Evolutionary conservation across 2,329 filamentous ascomycete species (phyloP).

Genomic region (Clarireedia paspali): DNA sequence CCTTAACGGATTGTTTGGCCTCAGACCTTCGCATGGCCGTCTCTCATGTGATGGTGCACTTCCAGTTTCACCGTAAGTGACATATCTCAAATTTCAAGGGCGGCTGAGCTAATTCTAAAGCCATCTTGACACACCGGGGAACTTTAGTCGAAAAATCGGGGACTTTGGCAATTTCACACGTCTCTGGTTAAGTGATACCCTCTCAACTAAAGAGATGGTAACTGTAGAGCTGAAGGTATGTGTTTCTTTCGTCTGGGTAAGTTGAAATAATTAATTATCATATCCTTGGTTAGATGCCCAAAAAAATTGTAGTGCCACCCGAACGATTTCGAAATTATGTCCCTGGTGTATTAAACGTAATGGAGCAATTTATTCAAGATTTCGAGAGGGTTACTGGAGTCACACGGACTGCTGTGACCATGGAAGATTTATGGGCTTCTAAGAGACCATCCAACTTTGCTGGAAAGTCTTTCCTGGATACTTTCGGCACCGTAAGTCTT

Average conservation of each 20-base stretch:
- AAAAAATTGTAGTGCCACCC: not conserved
- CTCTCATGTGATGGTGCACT: slow-evolving; percentile 11
- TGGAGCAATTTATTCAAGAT: slow-evolving; percentile 6
- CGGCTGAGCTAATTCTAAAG: slow-evolving; percentile 3
- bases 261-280: not conserved
- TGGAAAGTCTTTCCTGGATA: not conserved
- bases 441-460: not conserved
- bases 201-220: no score
- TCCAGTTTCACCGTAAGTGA: slow-evolving; percentile 11
- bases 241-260: not conserved
- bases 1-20: slow-evolving; percentile 13
- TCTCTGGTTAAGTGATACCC: not conserved
- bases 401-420: not conserved
- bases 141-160: slow-evolving; percentile 14
- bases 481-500: not conserved
- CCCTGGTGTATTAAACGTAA: not conserved
- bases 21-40: slow-evolving; percentile 12
- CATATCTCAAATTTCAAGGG: no score
- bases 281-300: not conserved
- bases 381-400: slow-evolving; percentile 1
- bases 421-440: not conserved
- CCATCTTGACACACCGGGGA: slow-evolving; percentile 16
- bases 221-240: not conserved
- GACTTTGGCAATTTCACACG: slow-evolving; percentile 4
- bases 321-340: not conserved